A percentile compares a stretch with the other conserved stretches of the same genome.
These are phyloP conservation scores for Oenanthe javanica DNA, from an alignment of 140 eudicot genomes.

Conservation along the genomic window DNA sequence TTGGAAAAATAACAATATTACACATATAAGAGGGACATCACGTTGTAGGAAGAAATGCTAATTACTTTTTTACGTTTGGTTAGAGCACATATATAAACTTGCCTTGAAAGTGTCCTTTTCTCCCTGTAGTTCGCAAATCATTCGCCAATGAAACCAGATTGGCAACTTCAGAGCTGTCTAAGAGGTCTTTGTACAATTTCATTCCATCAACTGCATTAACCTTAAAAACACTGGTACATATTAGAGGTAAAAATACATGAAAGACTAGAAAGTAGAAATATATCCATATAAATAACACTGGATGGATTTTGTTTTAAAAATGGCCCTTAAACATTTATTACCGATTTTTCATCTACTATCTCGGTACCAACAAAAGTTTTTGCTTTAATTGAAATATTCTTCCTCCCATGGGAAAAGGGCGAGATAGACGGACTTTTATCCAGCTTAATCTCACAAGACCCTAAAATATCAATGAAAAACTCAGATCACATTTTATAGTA, in stretches of 20 bases:
- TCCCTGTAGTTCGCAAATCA: constrained; percentile 58
- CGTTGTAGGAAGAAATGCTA: background rate
- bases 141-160: constrained; percentile 43
- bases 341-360: constrained; percentile 50
- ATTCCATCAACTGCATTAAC: constrained; percentile 67
- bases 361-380: constrained; percentile 55
- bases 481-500: background rate
- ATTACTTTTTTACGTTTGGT: background rate
- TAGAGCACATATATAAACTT: constrained; percentile 25
- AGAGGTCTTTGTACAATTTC: constrained; percentile 46
- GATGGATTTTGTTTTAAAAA: background rate
- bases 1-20: background rate
- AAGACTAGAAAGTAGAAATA: background rate
- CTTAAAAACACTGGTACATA: constrained; percentile 22
- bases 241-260: background rate
- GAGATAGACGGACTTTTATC: constrained; percentile 24
- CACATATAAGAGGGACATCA: background rate
- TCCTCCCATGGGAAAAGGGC: constrained; percentile 14
- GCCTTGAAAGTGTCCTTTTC: constrained; percentile 55
- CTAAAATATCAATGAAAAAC: constrained; percentile 12
- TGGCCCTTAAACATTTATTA: constrained; percentile 19
- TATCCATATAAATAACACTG: background rate
- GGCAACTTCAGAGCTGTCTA: constrained; percentile 45
- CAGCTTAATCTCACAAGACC: constrained; percentile 16
- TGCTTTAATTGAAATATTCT: constrained; percentile 23